Evolutionary conservation across 2,329 filamentous ascomycete genomes (phyloP).

Genomic region (Chalara sp.): DNA sequence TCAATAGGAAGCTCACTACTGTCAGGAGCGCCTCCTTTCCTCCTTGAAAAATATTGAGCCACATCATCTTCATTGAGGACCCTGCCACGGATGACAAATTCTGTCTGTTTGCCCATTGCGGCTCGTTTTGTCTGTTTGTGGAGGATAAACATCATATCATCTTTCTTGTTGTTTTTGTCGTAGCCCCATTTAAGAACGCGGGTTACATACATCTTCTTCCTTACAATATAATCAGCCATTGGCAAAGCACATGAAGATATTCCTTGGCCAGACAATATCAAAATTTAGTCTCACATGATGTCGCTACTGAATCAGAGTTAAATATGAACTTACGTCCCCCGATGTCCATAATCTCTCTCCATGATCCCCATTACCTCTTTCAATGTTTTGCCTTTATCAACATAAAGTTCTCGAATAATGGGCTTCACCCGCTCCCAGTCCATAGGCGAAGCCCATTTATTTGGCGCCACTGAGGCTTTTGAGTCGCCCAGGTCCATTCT

Average conservation of each 20-base stretch:
- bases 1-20: too few species aligned
- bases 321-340: background rate
- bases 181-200: background rate
- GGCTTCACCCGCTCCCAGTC: constrained; percentile 1
- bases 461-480: background rate
- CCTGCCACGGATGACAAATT: background rate
- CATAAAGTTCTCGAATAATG: background rate
- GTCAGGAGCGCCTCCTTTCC: too few species aligned
- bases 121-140: background rate
- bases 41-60: too few species aligned
- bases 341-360: background rate
- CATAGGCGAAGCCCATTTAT: background rate
- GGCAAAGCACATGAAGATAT: background rate
- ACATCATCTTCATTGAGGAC: background rate
- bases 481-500: background rate
- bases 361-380: background rate
- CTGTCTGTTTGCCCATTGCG: background rate
- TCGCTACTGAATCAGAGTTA: background rate
- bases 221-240: background rate
- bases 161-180: background rate
- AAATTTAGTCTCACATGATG: background rate
- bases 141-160: background rate
- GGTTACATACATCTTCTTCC: background rate
- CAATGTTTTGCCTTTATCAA: background rate
- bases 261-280: background rate